Conservation (phyloP, 1,284 basidiomycete genomes). For the Wolfiporia cocos region DNA sequence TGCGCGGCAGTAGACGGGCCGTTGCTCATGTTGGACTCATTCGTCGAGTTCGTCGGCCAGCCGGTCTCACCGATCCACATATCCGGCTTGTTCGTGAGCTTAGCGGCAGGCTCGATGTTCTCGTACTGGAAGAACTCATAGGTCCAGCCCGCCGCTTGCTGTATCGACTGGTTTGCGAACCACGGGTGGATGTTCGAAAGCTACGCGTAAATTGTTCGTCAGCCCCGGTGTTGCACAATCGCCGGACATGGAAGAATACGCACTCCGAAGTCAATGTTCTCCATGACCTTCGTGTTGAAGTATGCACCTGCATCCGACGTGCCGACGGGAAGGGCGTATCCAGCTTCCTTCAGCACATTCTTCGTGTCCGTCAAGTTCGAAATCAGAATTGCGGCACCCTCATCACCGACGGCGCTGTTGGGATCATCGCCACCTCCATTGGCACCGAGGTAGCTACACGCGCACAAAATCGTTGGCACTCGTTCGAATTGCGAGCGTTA, state of each 20-base stretch:
- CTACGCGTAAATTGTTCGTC: conserved; percentile 11
- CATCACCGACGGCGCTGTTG: conserved; percentile 49
- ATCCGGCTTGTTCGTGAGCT: conserved; percentile 60
- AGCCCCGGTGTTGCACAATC: too few species aligned
- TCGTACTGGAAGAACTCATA: conserved; percentile 49
- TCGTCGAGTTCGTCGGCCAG: conserved; percentile 80
- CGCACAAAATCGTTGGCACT: conserved; percentile 4
- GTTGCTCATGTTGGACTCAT: conserved; percentile 48
- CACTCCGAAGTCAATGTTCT: conserved; percentile 72
- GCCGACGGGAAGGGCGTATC: conserved; percentile 69
- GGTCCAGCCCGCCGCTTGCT: conserved; percentile 67
- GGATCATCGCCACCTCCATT: conserved; percentile 36
- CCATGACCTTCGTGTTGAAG: conserved; percentile 71
- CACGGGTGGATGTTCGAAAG: conserved; percentile 82
- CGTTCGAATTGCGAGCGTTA: background rate
- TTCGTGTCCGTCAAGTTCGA: conserved; percentile 63
- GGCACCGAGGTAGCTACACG: conserved; percentile 45
- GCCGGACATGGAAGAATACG: conserved; percentile 20
- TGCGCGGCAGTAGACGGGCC: conserved; percentile 65
- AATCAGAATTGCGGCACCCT: conserved; percentile 52
- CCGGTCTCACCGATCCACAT: conserved; percentile 92
- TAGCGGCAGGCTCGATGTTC: conserved; percentile 45
- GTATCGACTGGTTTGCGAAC: conserved; percentile 71
- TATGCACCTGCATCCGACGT: conserved; percentile 88
- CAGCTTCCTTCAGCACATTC: conserved; percentile 45